Base-by-base conservation (phyloP, 2,329 filamentous ascomycete species). In the Gliomastix tumulicola region DNA sequence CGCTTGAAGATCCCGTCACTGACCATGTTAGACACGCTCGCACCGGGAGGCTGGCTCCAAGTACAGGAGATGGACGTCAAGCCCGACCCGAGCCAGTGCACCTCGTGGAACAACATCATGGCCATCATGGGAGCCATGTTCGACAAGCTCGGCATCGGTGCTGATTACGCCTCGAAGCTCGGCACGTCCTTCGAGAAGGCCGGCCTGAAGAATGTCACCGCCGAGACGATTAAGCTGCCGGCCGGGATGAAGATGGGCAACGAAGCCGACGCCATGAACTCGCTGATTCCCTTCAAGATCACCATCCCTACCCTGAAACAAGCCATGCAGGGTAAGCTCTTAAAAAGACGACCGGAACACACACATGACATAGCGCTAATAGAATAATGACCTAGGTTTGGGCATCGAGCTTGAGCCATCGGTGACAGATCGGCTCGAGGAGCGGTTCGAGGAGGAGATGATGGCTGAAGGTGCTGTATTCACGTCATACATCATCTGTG, bases 1-100 rank as follows among this genome's bases (percentile, higher is more conserved):
- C 12, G 19, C n/a, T 10, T 9, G 13, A 10, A 16, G 13, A 13
- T 19, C 23, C 6, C 12, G 12, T 28, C 25, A 4, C n/a, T n/a
- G n/a, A n/a, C n/a, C n/a, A n/a, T n/a, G n/a, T n/a, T 28, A 39
- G 43, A 36, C 4, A 37, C 43, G 3, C 20, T 45, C 17, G 40
- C 33, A 6, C 40, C 40, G n/a, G 34, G 37, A 1, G 43, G 42
- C 11, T 45, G 43, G 42, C 23, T 44, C 16, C 43, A 45, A 28
- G 23, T 39, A 4, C 34, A 38, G 31, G 37, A 40, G n/a, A 19
- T 40, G 15, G 30, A 37, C 11, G 16, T 35, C 2, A 33, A 18
- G 11, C 15, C 17, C 3, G 31, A 23, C 17, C 19, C 13, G 10
- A 13, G 18, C 4, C 32, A 40, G 11, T 30, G 30, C 7, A 33